Percentiles rank a stretch among this genome's conserved stretches.
phyloP scores from a whole-genome alignment of 2,329 filamentous ascomycete genomes.

The Calonectria montana region DNA sequence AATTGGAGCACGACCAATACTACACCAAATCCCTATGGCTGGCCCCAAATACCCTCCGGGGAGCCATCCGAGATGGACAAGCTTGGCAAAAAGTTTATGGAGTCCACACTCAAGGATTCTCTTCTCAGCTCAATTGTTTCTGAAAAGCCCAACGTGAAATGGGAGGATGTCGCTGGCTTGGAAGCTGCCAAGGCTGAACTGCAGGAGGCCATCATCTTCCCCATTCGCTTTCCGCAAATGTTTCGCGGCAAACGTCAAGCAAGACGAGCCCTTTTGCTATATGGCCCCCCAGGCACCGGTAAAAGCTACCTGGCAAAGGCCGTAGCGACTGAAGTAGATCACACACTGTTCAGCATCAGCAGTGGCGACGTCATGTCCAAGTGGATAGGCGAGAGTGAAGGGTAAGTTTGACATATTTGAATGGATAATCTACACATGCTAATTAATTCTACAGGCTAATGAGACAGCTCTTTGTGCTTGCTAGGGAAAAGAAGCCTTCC shows the following conservation, averaged over 20 bases:
- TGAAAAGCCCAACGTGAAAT: constrained; percentile 26
- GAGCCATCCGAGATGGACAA: constrained; percentile 8
- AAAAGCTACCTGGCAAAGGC: constrained; percentile 27
- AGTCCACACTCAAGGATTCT: constrained; percentile 18
- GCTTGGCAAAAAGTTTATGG: constrained; percentile 12
- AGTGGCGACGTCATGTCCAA: constrained; percentile 21
- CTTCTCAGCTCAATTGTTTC: constrained; percentile 15
- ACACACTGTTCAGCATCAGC: constrained; percentile 20
- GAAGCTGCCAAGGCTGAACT: constrained; percentile 22
- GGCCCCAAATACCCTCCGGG: background rate
- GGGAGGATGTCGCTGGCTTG: constrained; percentile 19
- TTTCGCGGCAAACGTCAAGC: constrained; percentile 21
- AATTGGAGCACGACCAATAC: background rate
- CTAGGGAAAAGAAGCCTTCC: constrained; percentile 25
- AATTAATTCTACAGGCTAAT: constrained; percentile 1
- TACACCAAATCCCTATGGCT: background rate
- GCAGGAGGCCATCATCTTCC: constrained; percentile 25
- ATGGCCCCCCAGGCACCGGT: constrained; percentile 24
- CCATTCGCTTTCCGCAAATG: constrained; percentile 25
- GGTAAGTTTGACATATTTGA: background rate
- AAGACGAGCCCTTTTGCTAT: constrained; percentile 15
- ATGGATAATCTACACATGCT: background rate
- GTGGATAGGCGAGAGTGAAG: constrained; percentile 17
- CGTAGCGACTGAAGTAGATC: constrained; percentile 18
- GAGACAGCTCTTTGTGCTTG: constrained; percentile 22